Conservation (phyloP, 257 asterid genomes). For the Handroanthus guayacan region DNA sequence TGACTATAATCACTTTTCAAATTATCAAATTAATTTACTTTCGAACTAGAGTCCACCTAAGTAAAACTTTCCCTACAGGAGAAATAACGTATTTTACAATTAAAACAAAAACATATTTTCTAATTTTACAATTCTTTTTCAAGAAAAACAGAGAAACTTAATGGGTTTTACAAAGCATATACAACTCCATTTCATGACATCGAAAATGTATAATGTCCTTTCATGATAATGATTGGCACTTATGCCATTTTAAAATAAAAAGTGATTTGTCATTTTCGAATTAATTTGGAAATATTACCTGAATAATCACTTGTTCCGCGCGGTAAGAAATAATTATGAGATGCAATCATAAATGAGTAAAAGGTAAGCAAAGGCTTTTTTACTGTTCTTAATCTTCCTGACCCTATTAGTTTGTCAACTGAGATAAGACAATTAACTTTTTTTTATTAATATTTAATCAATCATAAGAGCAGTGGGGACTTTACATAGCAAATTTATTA, state of each 20-base stretch:
- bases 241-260: background rate
- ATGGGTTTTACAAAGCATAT: background rate
- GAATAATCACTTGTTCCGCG: background rate
- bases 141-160: conserved; percentile 20
- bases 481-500: no score
- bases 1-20: no score
- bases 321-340: conserved; percentile 30
- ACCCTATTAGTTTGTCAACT: background rate
- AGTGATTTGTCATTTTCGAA: background rate
- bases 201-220: background rate
- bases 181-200: background rate
- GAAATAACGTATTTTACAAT: no score
- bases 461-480: no score
- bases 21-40: no score
- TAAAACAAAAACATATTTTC: no score
- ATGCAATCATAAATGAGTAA: conserved; percentile 36
- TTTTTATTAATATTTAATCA: no score
- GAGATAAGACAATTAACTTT: no score
- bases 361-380: conserved; percentile 24
- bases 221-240: background rate
- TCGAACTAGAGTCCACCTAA: no score
- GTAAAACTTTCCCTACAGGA: no score
- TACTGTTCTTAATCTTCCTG: background rate
- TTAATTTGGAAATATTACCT: background rate
- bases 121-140: conserved; percentile 3